These are phyloP conservation scores for Teunomyces stri DNA, from an alignment of 805 yeast species.

Conservation along the genomic window DNA sequence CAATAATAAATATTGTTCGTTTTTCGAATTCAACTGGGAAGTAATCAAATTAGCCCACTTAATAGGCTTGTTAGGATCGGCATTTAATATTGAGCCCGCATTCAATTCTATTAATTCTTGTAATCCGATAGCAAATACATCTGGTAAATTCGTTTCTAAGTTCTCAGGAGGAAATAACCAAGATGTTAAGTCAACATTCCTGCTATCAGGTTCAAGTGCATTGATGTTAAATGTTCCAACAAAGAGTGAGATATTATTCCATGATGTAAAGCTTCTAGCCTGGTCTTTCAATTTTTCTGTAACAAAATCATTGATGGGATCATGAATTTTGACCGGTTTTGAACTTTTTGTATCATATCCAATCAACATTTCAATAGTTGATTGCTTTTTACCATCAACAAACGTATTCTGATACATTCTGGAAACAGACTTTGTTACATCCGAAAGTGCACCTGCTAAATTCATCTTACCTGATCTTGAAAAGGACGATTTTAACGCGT, in stretches of 20 bases:
- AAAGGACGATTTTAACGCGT: conserved; percentile 83
- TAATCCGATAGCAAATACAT: conserved; percentile 82
- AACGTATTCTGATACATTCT: conserved; percentile 95
- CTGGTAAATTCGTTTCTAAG: conserved; percentile 49
- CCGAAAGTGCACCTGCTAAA: conserved; percentile 94
- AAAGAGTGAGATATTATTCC: conserved; percentile 59
- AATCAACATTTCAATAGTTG: conserved; percentile 79
- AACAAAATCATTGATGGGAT: conserved; percentile 88
- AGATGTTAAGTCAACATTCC: conserved; percentile 54
- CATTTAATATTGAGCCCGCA: conserved; percentile 84
- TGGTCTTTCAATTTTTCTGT: conserved; percentile 53
- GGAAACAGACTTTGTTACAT: conserved; percentile 93
- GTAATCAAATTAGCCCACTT: conserved; percentile 76
- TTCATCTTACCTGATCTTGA: conserved; percentile 96
- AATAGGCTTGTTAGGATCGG: conserved; percentile 73
- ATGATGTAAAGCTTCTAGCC: conserved; percentile 56
- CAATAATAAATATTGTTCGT: conserved; percentile 53
- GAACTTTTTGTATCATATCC: conserved; percentile 76
- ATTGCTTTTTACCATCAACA: conserved; percentile 86
- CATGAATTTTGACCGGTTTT: conserved; percentile 68
- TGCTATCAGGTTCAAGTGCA: conserved; percentile 52
- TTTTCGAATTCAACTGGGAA: conserved; percentile 53
- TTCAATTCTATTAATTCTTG: conserved; percentile 94
- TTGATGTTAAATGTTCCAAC: conserved; percentile 88
- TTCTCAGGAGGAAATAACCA: conserved; percentile 82